Base-by-base conservation (phyloP, 331 rosid genomes). In the Quercus phellos region DNA sequence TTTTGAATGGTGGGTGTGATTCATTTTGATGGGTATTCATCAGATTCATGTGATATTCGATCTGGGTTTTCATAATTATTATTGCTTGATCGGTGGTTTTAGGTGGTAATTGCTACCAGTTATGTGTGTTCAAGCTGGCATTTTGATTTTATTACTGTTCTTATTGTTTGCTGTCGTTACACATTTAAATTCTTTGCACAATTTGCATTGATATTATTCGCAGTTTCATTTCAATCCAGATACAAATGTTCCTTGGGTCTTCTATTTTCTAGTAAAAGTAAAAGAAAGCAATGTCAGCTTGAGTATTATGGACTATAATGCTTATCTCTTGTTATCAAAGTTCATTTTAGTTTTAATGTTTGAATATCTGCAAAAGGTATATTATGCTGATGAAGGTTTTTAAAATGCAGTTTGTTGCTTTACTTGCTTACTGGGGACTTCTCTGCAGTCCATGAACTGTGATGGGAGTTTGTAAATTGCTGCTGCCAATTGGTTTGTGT, bases 391-490 rank as follows among this genome's bases (percentile, higher is more conserved):
- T 46, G 26, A 60, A 74, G 69, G 74, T 77, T 70, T 71, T 86
- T 3, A 53, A 27, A 77, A 19, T 77, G 60, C 78, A 30, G 71
- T 59, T 22, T 61, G 76, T 80, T 74, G 67, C 74, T 76, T 69
- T 58, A 8, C 71, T 29, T 27, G 73, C 53, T 70, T 2, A n/a
- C 24, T 1, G 35, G 51, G 71, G 76, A 73, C 78, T 67, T 82
- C 80, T 59, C 34, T n/a, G 32, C 76, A 78, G 78, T 3, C 18
- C 32, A 51, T 76, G 87, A 79, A 72, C 24, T 21, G 70, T 30
- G 59, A 75, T 55, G 82, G 78, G 78, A 71, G 63, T 73, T 81
- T 74, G 78, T 70, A 78, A 66, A 67, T 84, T 68, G 84, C 77
- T 87, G 72, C 71, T 78, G 11, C 77, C 50, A 53, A 59, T 74